Percentiles rank a stretch among this genome's conserved stretches.
Conservation (phyloP, 768 basidiomycete species). For the Mycena vulgaris region DNA sequence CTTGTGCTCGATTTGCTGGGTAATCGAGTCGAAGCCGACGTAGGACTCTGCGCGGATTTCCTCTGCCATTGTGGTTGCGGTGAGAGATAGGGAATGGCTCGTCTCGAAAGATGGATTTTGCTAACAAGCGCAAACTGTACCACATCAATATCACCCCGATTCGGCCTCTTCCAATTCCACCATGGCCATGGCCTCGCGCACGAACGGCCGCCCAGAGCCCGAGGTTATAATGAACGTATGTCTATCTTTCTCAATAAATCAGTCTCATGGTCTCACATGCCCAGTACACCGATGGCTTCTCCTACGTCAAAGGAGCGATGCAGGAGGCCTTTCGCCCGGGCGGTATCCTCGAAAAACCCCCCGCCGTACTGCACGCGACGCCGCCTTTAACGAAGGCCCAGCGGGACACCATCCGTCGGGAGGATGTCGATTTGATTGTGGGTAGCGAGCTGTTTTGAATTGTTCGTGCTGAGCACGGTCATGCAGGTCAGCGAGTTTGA, state of each 20-base stretch:
- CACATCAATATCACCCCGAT: neutral
- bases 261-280: neutral
- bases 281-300: constrained; percentile 76
- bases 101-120: constrained; percentile 28
- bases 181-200: constrained; percentile 26
- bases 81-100: constrained; percentile 2
- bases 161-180: neutral
- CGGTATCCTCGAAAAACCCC: constrained; percentile 70
- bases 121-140: neutral
- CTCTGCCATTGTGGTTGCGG: constrained; percentile 56
- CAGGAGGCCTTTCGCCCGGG: constrained; percentile 75
- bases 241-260: constrained; percentile 48
- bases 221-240: constrained; percentile 82
- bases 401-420: constrained; percentile 67
- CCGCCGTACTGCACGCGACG: constrained; percentile 40
- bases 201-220: constrained; percentile 72
- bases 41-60: constrained; percentile 95
- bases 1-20: constrained; percentile 98
- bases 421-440: constrained; percentile 79
- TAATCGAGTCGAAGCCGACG: constrained; percentile 98
- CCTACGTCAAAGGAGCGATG: constrained; percentile 78
- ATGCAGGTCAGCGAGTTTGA: constrained; percentile 76
- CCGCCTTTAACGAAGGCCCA: constrained; percentile 52
- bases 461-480: constrained; percentile 2
- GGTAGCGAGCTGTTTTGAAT: constrained; percentile 38